phyloP scores from a whole-genome alignment of 2,329 filamentous ascomycete genomes.

The Bipolaris bicolor region DNA sequence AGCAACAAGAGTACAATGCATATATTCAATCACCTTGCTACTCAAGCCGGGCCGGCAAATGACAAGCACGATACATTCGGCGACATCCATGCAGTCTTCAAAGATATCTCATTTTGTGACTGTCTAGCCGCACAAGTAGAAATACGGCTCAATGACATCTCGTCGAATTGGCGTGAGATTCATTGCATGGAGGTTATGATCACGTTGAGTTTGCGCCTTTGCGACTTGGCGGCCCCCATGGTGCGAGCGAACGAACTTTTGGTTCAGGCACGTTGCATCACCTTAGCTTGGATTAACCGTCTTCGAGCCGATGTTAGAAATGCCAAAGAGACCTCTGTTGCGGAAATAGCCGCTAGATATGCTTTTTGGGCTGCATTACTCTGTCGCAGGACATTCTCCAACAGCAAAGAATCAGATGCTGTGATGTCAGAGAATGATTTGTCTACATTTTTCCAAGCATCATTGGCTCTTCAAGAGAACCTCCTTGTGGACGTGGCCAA shows the following conservation, averaged over 20 bases:
- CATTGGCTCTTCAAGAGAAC: conserved; percentile 56
- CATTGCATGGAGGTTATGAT: conserved; percentile 63
- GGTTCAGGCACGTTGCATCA: conserved; percentile 49
- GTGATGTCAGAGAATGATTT: conserved; percentile 24
- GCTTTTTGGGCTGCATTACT: conserved; percentile 62
- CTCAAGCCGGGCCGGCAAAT: conserved; percentile 61
- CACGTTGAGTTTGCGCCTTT: conserved; percentile 54
- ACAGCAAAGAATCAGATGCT: conserved; percentile 16
- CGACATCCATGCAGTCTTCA: conserved; percentile 56
- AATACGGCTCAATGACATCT: conserved; percentile 53
- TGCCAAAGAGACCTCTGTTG: conserved; percentile 49
- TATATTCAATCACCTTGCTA: conserved; percentile 58
- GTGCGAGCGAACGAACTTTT: conserved; percentile 44
- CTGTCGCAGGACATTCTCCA: conserved; percentile 58
- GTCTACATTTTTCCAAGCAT: conserved; percentile 44
- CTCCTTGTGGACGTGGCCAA: conserved; percentile 44
- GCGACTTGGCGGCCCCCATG: conserved; percentile 34
- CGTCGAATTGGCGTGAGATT: conserved; percentile 63
- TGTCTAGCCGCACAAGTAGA: conserved; percentile 56
- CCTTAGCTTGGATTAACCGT: conserved; percentile 56
- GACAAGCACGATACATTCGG: conserved; percentile 46
- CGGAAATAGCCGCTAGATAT: conserved; percentile 53
- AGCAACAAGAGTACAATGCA: conserved; percentile 57
- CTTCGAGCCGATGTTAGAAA: conserved; percentile 56
- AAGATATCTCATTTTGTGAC: conserved; percentile 56